Conservation (phyloP, 2,329 filamentous ascomycete genomes). For the Penicillium sp. region DNA sequence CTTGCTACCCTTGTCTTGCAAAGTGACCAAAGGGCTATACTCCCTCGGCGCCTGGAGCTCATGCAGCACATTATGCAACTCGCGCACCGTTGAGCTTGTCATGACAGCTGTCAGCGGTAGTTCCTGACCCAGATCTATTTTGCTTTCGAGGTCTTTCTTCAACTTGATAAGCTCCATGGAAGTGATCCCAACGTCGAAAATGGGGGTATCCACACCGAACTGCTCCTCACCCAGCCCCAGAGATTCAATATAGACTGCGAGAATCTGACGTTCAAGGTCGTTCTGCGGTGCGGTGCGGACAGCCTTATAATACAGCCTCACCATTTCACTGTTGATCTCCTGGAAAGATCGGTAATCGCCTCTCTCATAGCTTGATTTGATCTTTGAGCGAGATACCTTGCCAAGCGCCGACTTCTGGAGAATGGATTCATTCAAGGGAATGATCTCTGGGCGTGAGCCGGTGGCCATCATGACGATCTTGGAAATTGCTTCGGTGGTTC, state of each 20-base stretch:
- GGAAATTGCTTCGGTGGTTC: conserved; percentile 11
- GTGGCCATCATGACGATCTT: conserved; percentile 10
- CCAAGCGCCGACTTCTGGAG: conserved; percentile 20
- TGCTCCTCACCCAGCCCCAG: conserved; percentile 11
- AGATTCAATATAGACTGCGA: conserved; percentile 5
- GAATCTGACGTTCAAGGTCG: conserved; percentile 7
- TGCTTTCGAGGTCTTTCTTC: conserved; percentile 37
- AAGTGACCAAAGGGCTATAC: conserved; percentile 36
- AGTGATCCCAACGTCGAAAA: conserved; percentile 33
- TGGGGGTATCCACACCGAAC: conserved; percentile 15
- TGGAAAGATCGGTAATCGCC: conserved; percentile 43
- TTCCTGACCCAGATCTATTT: conserved; percentile 27
- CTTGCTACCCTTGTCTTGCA: conserved; percentile 28
- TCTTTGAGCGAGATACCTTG: conserved; percentile 18
- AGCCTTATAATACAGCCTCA: not conserved
- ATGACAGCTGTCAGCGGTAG: conserved; percentile 44
- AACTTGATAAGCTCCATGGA: conserved; percentile 48
- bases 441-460: conserved; percentile 1
- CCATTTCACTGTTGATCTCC: conserved; percentile 2
- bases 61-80: conserved; percentile 30
- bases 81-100: conserved; percentile 24
- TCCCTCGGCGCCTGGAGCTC: conserved; percentile 5
- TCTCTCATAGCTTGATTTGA: conserved; percentile 35
- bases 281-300: conserved; percentile 1
- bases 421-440: conserved; percentile 9